Base-by-base conservation (phyloP, 1,139 yeast genomes). In the Blastobotrys malaysiensis region DNA sequence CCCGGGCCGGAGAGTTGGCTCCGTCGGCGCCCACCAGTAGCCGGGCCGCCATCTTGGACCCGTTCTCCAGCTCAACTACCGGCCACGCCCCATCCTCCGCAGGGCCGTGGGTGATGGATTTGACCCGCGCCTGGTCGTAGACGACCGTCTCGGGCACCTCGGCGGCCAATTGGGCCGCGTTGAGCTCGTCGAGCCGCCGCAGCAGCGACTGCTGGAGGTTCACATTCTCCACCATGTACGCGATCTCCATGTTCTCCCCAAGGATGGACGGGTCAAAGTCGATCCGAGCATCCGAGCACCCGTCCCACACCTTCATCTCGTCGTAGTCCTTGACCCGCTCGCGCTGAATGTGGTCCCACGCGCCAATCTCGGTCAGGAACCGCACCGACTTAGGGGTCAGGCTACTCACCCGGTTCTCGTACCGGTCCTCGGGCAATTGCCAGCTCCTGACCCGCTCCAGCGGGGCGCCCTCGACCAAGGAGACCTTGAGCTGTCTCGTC, bases 21-120 rank as follows among this genome's bases (percentile, higher is more conserved):
- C 99, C 99, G 69, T 93, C 99, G 19, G 97, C 96, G 9, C 99
- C 99, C 13, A 91, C 82, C 43, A 93, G 75, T 21, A 93, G 75
- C 57, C 97, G 76, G 0, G 97, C 80, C 63, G 81, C 81, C 50
- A 86, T 73, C 14, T 67, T 62, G 14, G 79, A 78, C 1, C 97
- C 97, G 58, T 81, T 79, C 20, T 82, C 81, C 19, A 93, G 74
- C 22, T 79, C 77, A 2, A 93, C 83, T 5, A 83, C 69, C 0
- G 98, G 98, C 96, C 97, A 89, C 52, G 82, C 55, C 1, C 55
- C 50, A 1, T 39, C 45, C 22, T 19, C 20, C 5, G 16, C 16
- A 3, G 47, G 45, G 19, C 43, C 27, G 21, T 46, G 43, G 5
- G 53, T 50, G 24, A 71, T 69, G 7, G 58, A 47, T 21, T 77